Evolutionary conservation across 2,329 filamentous ascomycete species (phyloP).

Genomic region (Botrytis deweyae): DNA sequence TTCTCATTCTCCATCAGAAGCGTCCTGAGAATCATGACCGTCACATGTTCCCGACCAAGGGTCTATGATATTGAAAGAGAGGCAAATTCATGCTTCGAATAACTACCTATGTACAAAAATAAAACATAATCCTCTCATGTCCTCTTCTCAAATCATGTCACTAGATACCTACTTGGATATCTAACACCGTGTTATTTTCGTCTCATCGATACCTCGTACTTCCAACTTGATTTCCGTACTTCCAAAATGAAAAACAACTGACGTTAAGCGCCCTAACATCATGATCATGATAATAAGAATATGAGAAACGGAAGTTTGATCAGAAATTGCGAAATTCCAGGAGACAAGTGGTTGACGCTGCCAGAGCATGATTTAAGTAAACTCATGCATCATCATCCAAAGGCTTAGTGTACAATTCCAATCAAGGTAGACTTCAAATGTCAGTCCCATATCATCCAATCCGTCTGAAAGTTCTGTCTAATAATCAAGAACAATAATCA

Average conservation of each 20-base stretch:
- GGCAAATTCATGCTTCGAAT: neutral
- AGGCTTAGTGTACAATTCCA: no score
- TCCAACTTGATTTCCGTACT: neutral
- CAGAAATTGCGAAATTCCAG: rapidly evolving
- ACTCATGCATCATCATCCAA: no score
- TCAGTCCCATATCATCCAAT: no score
- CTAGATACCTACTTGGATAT: neutral
- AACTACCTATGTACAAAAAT: neutral
- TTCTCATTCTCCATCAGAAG: neutral
- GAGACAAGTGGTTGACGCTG: neutral
- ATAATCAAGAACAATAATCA: no score
- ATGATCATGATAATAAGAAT: neutral
- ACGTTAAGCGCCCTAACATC: no score
- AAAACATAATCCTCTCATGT: rapidly evolving
- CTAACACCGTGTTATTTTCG: neutral
- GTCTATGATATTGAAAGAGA: neutral
- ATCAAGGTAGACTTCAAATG: no score
- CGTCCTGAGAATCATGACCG: neutral
- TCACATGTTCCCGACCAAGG: neutral
- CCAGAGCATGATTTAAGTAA: neutral
- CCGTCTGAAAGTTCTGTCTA: no score
- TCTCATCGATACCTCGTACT: neutral
- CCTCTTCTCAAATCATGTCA: neutral
- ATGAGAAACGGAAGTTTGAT: neutral
- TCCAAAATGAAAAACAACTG: neutral